These are phyloP conservation scores for Pleurotus giganteus DNA, from an alignment of 768 basidiomycete genomes.

Conservation along the genomic window DNA sequence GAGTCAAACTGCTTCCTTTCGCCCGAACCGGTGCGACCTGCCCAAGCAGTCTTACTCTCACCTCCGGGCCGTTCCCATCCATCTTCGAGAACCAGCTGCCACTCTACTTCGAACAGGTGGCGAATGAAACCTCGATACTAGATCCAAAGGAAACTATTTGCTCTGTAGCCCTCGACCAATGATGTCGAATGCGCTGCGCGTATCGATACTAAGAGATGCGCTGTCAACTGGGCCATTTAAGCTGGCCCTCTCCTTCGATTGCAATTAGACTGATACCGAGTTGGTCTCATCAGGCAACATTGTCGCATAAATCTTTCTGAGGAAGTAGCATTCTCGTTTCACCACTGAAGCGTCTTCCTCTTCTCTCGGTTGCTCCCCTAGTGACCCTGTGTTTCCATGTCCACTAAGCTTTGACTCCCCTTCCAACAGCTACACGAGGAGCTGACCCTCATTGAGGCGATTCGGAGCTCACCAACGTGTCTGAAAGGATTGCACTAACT, in stretches of 20 bases:
- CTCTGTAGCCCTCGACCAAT: slow-evolving; percentile 70
- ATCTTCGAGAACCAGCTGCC: slow-evolving; percentile 61
- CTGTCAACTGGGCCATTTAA: slow-evolving; percentile 62
- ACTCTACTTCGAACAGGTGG: slow-evolving; percentile 40
- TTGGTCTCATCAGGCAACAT: slow-evolving; percentile 49
- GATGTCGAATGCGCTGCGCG: slow-evolving; percentile 56
- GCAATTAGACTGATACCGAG: no score
- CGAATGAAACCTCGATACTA: slow-evolving; percentile 39
- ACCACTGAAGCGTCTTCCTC: no score
- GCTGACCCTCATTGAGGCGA: no score
- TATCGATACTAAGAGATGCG: slow-evolving; percentile 56
- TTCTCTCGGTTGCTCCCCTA: no score
- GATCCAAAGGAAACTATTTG: slow-evolving; percentile 52
- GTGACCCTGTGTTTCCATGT: no score
- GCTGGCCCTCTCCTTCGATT: no score
- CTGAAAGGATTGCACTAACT: no score
- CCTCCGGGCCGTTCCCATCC: slow-evolving; percentile 54
- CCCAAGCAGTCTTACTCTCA: slow-evolving; percentile 62
- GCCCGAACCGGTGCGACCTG: slow-evolving; percentile 65
- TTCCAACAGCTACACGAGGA: no score
- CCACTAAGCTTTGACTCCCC: no score
- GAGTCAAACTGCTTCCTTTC: slow-evolving; percentile 52
- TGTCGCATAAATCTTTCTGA: slow-evolving; percentile 48
- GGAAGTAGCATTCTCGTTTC: slow-evolving; percentile 27
- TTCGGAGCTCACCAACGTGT: no score